Evolutionary conservation across 768 basidiomycete species (phyloP).

Genomic region (Asterophora parasitica): DNA sequence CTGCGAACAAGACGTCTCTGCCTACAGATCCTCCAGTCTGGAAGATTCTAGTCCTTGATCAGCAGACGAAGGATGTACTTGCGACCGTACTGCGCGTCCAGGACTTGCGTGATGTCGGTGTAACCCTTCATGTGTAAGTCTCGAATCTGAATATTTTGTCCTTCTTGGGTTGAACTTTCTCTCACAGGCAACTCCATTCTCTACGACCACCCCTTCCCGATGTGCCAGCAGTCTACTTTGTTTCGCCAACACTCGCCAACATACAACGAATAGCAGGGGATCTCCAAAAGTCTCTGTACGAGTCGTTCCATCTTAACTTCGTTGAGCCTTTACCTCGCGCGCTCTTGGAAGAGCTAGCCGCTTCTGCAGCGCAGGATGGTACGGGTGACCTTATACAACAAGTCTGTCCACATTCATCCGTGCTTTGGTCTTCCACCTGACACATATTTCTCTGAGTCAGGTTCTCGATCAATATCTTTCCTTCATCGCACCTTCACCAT

Average conservation of each 20-base stretch:
- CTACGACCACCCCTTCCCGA: conserved; percentile 85
- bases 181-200: conserved; percentile 80
- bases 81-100: conserved; percentile 95
- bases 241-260: conserved; percentile 84
- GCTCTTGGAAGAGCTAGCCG: conserved; percentile 90
- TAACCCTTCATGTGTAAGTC: conserved; percentile 94
- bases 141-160: conserved; percentile 5
- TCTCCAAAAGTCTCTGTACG: conserved; percentile 83
- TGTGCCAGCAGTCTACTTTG: conserved; percentile 96
- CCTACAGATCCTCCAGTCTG: conserved; percentile 77
- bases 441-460: conserved; percentile 31
- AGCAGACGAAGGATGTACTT: conserved; percentile 92
- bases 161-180: not conserved
- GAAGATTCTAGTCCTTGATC: conserved; percentile 95
- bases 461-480: conserved; percentile 97
- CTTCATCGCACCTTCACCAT: conserved; percentile 89
- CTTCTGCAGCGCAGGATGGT: conserved; percentile 78
- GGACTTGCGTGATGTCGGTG: conserved; percentile 93
- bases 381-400: conserved; percentile 80
- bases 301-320: conserved; percentile 92
- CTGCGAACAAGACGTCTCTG: conserved; percentile 46
- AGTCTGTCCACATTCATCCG: conserved; percentile 33
- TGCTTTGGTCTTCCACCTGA: conserved; percentile 1
- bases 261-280: conserved; percentile 91
- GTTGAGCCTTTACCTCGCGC: conserved; percentile 87